Base-by-base conservation (phyloP, 495 filamentous ascomycete species). In the Xylaria flabelliformis region DNA sequence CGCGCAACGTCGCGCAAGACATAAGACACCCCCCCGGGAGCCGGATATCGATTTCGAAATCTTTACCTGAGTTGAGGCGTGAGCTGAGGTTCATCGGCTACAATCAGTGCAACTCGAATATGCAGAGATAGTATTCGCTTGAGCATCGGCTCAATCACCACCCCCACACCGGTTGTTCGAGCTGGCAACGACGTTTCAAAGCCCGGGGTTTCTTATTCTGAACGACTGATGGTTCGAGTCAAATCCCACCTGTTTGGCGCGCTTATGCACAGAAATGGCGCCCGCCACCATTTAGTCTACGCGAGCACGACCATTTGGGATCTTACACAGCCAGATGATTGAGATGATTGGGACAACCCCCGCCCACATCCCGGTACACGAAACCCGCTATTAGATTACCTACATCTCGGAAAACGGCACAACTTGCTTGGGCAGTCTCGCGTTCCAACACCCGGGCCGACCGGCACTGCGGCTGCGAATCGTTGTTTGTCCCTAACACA, bases 391-490 rank as follows among this genome's bases (percentile, higher is more conserved):
- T 67, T 34, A 56, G 32, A 55, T 41, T 42, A n/a, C n/a, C n/a
- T n/a, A 13, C 50, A 34, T 53, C 34, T 67, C 65, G 65, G 65
- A 56, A 55, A 19, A 56, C 65, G 65, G 65, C 65, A 67, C 65
- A 56, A 56, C 32, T 7, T 32, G 32, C 9, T 29, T 41, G 17
- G 2, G n/a, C 7, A 56, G 46, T 29, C 36, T 42, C 62, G 21
- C 50, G 19, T 21, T 34, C n/a, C 36, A 39, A 39, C 6, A 56
- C 6, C 65, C 65, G 65, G 65, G 34, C 65, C 65, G 65, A 56
- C 4, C 65, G 65, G 64, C 64, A 67, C 34, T 67, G 46, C 26
- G 15, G 26, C 46, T 67, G 48, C 19, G n/a, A 53, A 24, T 53
- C 32, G 32, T 53, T 8, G 26, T 7, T 39, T 9, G 17, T 55